Percentiles rank a stretch among this genome's conserved stretches.
phyloP scores from a whole-genome alignment of 352 stramenopile genomes.

The Phytophthora agathidicida region DNA sequence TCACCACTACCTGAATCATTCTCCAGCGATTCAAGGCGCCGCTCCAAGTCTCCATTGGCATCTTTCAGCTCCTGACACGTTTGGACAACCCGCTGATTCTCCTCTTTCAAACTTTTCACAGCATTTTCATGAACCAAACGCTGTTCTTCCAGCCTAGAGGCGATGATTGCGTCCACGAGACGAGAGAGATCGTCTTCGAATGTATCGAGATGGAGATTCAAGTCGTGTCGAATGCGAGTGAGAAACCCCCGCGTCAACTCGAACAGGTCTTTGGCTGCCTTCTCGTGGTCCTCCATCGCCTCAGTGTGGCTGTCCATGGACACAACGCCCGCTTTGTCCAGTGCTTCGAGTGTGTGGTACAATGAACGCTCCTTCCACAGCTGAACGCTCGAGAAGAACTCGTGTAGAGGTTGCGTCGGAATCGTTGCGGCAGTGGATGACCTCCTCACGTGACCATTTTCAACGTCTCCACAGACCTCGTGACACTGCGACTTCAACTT shows the following conservation, averaged over 20 bases:
- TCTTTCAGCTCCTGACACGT: constrained; percentile 22
- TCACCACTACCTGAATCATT: constrained; percentile 45
- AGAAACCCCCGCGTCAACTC: constrained; percentile 37
- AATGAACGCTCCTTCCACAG: constrained; percentile 70
- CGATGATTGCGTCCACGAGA: constrained; percentile 39
- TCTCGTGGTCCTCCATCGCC: constrained; percentile 65
- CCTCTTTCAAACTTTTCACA: constrained; percentile 31
- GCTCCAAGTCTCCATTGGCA: constrained; percentile 25
- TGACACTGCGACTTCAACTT: constrained; percentile 18
- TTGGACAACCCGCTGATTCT: constrained; percentile 38
- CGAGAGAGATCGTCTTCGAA: constrained; percentile 37
- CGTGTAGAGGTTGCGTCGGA: neutral
- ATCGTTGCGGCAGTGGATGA: neutral
- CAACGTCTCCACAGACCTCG: constrained; percentile 8
- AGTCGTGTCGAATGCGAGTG: constrained; percentile 10
- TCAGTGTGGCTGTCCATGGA: constrained; percentile 51
- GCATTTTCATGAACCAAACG: constrained; percentile 28
- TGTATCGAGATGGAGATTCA: constrained; percentile 35
- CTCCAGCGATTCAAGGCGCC: constrained; percentile 48
- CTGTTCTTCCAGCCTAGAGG: constrained; percentile 47
- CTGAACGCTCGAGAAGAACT: constrained; percentile 46
- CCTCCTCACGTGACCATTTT: neutral
- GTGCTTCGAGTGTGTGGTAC: constrained; percentile 52
- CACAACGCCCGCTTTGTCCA: constrained; percentile 30
- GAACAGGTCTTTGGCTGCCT: constrained; percentile 43